Evolutionary conservation across 2,329 filamentous ascomycete genomes (phyloP), one percentile per base, ranked within the genome.

Genomic region (Claviceps spartinae): DNA sequence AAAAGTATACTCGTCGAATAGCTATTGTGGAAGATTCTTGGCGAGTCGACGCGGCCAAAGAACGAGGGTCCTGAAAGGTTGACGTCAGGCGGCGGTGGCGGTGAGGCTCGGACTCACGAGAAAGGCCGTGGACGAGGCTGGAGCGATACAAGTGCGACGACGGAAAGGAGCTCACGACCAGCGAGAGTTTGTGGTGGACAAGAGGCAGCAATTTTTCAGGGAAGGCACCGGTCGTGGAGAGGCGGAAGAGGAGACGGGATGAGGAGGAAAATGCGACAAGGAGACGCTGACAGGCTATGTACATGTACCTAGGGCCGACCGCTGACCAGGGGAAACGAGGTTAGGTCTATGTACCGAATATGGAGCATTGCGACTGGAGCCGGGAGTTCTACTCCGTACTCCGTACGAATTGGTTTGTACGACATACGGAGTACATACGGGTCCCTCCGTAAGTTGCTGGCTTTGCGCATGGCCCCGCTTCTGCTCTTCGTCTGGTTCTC

Each of bases 261-360:
- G 42, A 34, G 54, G 45, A 55, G 54, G 60, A 54, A 54, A 55
- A 53, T 56, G 57, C 55, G 58, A 47, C 22, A 48, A 47, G 58
- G 54, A 50, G 57, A 58, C 59, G 50, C 55, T 54, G 56, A 56
- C 30, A 13, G 45, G n/a, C 45, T 20, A 18, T 18, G 18, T 18
- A 44, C 58, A 34, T 34, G 30, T 34, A n/a, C n/a, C n/a, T n/a
- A 60, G 60, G 58, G 61, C 61, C 62, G 60, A 61, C 57, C 26
- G 9, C 26, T 30, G 26, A 11, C 8, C 9, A 55, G 60, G 54
- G 54, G 55, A 50, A 57, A 52, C 45, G 38, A 53, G 40, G 53
- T 48, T 44, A 26, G 42, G 42, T 26, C 40, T n/a, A n/a, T n/a
- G n/a, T 44, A 30, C 7, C 26, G 26, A 30, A 9, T 34, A 34